Base-by-base conservation (phyloP, 768 basidiomycete genomes). In the Calocera cornea region DNA sequence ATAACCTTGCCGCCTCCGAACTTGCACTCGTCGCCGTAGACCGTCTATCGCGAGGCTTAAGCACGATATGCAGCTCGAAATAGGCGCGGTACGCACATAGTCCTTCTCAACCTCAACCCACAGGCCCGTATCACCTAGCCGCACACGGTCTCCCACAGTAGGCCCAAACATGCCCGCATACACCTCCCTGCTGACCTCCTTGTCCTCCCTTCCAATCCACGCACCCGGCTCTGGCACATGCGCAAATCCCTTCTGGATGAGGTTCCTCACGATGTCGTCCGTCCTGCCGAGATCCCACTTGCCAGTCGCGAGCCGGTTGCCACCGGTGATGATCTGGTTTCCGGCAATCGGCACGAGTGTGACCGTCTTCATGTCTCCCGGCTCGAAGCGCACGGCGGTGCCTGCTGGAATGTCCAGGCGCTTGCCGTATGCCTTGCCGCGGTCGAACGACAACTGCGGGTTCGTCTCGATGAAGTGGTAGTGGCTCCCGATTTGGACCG, bases 91-190 rank as follows among this genome's bases (percentile, higher is more conserved):
- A 67, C 73, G 65, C 70, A 89, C 89, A 77, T 82, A 81, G 72
- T 99, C 95, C 34, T 83, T 79, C 76, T 99, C 95, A 1, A 99
- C 89, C 76, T 93, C 85, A 70, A 98, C 80, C 93, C 94, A 98
- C 8, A 99, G 81, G 41, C 80, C 78, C 10, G 90, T 95, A 75
- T 99, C 97, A 12, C 89, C 97, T 22, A 99, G 80, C 64, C 91
- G 82, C 33, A 99, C 83, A 24, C 87, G 80, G 77, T 99, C 95
- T 0, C 95, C 97, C 0, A 83, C 84, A 0, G 97, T 98, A 0
- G 97, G 97, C 0, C 97, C 97, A 77, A 85, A 99, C 93, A 97
- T 97, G 5, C 88, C 86, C 2, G 90, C 87, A 77, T 97, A 97
- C 49, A 85, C 80, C 49, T 89, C 85, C 49, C 89, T 79, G 29